Evolutionary conservation across 345 rosid genomes (phyloP), one percentile per base, ranked within the genome.

Genomic region (Gynandropsis gynandra): DNA sequence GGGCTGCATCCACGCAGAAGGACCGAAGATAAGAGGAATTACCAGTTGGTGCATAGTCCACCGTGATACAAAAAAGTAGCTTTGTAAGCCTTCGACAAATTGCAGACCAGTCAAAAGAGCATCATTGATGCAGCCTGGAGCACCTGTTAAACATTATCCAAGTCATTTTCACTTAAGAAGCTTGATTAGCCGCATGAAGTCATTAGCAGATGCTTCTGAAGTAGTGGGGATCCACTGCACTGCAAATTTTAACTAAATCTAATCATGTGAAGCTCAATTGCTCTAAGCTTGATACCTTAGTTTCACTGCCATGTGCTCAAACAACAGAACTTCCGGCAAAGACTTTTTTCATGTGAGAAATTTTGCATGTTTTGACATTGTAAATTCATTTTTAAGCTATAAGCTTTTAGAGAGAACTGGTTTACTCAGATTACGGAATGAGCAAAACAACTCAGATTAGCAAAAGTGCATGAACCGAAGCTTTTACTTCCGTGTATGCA

Each of bases 21-120:
- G 16, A 16, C 31, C 9, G 13, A 29, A 50, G 50, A 15, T 42
- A 14, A 40, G 68, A 54, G 38, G 52, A 35, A 76, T 78, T 80
- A 88, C 97, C 88, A 88, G 65, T 66, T 88, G 97, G 69, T 88
- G 97, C 88, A 85, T 80, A 1, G 92, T 85, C 97, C 97, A 88
- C 50, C 95, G 63, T 37, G 88, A 78, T 31, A 88, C 95, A 63
- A 88, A 85, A 63, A 88, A 88, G 74, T 70, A 82, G 66, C 84
- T 80, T 60, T 82, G 92, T 4, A 88, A 66, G 53, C 95, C 97
- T 74, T 88, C 89, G 59, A 88, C 80, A 68, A 88, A 88, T 70
- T 88, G 97, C 69, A 88, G 62, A 40, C 97, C 97, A 2, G 97
- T 88, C 69, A 88, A 75, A 54, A 88, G 80, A 53, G 95, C 72